phyloP scores from a whole-genome alignment of 2,329 filamentous ascomycete genomes.

The Didymella arachidicola region DNA sequence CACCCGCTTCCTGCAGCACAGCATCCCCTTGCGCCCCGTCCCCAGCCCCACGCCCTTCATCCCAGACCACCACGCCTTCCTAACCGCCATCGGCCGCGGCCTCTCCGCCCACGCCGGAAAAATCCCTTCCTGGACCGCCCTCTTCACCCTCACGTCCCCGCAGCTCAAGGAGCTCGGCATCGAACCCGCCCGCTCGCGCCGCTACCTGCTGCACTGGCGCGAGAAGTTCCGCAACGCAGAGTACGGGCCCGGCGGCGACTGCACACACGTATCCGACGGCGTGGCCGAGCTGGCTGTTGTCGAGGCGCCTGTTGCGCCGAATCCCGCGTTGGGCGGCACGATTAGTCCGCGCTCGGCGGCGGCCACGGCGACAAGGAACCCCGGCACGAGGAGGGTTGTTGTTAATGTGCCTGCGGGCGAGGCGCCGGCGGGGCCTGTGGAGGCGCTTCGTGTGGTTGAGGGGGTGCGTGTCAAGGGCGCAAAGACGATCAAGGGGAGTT shows the following conservation, averaged over 20 bases:
- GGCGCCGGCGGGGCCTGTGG: conserved; percentile 41
- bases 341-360: conserved; percentile 39
- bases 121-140: conserved; percentile 86
- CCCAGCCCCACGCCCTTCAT: conserved; percentile 84
- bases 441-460: conserved; percentile 62
- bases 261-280: conserved; percentile 71
- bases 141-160: conserved; percentile 80
- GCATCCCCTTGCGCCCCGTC: conserved; percentile 55
- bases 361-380: conserved; percentile 62
- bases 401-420: conserved; percentile 64
- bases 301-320: conserved; percentile 58
- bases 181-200: conserved; percentile 80
- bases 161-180: conserved; percentile 84
- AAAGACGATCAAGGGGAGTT: conserved; percentile 76
- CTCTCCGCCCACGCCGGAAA: conserved; percentile 84
- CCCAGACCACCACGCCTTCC: conserved; percentile 84
- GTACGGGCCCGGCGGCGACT: conserved; percentile 83
- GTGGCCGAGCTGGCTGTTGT: conserved; percentile 66
- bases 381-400: conserved; percentile 64
- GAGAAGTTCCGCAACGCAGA: conserved; percentile 81
- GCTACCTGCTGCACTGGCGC: conserved; percentile 87
- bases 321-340: conserved; percentile 34
- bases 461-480: conserved; percentile 74
- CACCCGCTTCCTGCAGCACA: conserved; percentile 50
- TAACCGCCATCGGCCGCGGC: conserved; percentile 88